phyloP scores from a whole-genome alignment of 2,329 filamentous ascomycete species.

The Celoporthe dispersa region DNA sequence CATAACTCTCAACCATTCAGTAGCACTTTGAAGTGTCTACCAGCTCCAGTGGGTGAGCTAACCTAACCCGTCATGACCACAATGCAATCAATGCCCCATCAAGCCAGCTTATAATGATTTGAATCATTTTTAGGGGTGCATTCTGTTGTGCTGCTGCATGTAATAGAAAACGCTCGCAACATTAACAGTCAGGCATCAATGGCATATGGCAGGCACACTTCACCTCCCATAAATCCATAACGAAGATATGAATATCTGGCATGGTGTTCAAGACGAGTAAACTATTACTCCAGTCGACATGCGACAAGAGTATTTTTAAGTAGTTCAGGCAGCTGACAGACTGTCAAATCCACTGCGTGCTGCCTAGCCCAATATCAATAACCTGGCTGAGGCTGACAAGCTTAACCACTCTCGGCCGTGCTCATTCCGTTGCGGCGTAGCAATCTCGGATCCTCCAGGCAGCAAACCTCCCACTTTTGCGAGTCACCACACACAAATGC shows the following conservation, averaged over 20 bases:
- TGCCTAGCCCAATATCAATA: not conserved
- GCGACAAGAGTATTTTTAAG: not conserved
- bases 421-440: not conserved
- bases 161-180: no score
- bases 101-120: no score
- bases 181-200: no score
- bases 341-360: not conserved
- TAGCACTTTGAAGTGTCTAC: no score
- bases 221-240: not conserved
- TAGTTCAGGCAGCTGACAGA: not conserved
- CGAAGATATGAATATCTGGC: not conserved
- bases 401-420: not conserved
- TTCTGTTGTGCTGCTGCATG: no score
- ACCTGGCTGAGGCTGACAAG: not conserved
- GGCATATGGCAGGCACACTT: not conserved
- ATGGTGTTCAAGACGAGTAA: not conserved
- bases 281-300: not conserved
- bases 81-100: no score
- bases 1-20: no score
- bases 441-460: conserved; percentile 5
- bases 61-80: no score
- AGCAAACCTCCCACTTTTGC: not conserved
- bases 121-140: no score
- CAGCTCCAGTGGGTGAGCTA: no score
- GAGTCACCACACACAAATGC: not conserved